phyloP scores from a whole-genome alignment of 352 stramenopile genomes.

The Globisporangium iwayamae region DNA sequence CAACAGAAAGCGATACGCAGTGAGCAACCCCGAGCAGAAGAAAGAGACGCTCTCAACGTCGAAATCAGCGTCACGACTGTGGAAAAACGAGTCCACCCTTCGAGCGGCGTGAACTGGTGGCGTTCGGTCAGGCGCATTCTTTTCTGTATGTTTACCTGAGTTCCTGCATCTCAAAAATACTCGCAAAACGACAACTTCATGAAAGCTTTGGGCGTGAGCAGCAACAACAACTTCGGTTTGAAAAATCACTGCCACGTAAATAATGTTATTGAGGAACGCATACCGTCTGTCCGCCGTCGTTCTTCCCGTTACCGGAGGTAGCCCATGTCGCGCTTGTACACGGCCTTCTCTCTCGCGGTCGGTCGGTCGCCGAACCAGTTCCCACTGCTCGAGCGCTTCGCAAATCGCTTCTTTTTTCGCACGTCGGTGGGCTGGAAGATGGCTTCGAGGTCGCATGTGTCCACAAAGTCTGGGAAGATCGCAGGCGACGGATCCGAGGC shows the following conservation, averaged over 20 bases:
- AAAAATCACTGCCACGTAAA: slow-evolving; percentile 15
- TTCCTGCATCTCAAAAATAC: not conserved
- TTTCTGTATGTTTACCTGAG: not conserved
- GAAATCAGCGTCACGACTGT: slow-evolving; percentile 2
- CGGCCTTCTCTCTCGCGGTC: slow-evolving; percentile 67
- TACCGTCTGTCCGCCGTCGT: slow-evolving; percentile 1
- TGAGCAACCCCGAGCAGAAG: slow-evolving; percentile 13
- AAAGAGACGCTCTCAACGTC: slow-evolving; percentile 1
- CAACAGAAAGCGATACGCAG: slow-evolving; percentile 9
- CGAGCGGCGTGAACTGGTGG: slow-evolving; percentile 1
- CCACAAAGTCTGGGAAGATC: slow-evolving; percentile 84
- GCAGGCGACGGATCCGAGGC: slow-evolving; percentile 68
- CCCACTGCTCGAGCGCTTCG: slow-evolving; percentile 73
- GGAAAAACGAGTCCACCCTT: slow-evolving; percentile 18
- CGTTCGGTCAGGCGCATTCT: not conserved
- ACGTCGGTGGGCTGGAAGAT: slow-evolving; percentile 78
- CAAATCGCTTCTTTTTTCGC: slow-evolving; percentile 77
- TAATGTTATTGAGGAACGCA: slow-evolving; percentile 16
- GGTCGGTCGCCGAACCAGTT: slow-evolving; percentile 83
- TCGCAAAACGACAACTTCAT: not conserved
- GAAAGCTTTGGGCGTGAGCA: not conserved
- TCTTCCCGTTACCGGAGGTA: slow-evolving; percentile 39
- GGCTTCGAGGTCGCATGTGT: slow-evolving; percentile 78
- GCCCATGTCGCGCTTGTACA: slow-evolving; percentile 85
- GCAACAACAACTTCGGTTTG: not conserved